Percentiles rank a stretch among this genome's conserved stretches.
Evolutionary conservation across 176 grass and related monocot genomes (phyloP).

Genomic region (Elaeis guineensis): DNA sequence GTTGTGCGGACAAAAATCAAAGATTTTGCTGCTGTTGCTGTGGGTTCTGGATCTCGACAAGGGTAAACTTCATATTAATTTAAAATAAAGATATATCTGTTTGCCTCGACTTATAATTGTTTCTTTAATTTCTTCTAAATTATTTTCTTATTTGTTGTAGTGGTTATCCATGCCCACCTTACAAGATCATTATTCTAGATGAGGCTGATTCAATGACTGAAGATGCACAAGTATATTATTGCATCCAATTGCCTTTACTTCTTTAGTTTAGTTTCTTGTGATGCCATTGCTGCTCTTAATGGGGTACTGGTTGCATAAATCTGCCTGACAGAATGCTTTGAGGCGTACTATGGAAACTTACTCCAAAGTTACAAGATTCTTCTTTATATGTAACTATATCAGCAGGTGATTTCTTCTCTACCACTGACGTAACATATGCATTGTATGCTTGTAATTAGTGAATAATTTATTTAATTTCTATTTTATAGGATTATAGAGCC

Average conservation of each 20-base stretch:
- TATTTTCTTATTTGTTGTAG: conserved; percentile 25
- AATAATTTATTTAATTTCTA: background rate
- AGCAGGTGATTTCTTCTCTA: conserved; percentile 68
- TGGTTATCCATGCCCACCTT: conserved; percentile 91
- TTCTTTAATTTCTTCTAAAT: background rate
- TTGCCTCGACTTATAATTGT: background rate
- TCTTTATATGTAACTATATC: conserved; percentile 99
- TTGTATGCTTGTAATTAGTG: background rate
- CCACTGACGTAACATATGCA: background rate
- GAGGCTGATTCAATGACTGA: conserved; percentile 99
- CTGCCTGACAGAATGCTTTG: conserved; percentile 64
- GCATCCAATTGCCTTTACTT: conserved; percentile 5
- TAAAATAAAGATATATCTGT: background rate
- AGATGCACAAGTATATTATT: conserved; percentile 82
- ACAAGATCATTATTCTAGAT: conserved; percentile 98
- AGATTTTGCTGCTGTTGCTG: conserved; percentile 93
- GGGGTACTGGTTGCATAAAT: background rate
- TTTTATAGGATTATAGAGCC: conserved; percentile 88
- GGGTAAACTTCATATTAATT: conserved; percentile 21
- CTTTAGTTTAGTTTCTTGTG: conserved; percentile 15
- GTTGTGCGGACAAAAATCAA: conserved; percentile 97
- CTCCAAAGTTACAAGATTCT: conserved; percentile 97
- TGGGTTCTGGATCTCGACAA: conserved; percentile 51
- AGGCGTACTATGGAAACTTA: conserved; percentile 83
- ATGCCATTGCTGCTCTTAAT: conserved; percentile 2